Evolutionary conservation across 768 basidiomycete genomes (phyloP).

Genomic region (Kwoniella sp.): DNA sequence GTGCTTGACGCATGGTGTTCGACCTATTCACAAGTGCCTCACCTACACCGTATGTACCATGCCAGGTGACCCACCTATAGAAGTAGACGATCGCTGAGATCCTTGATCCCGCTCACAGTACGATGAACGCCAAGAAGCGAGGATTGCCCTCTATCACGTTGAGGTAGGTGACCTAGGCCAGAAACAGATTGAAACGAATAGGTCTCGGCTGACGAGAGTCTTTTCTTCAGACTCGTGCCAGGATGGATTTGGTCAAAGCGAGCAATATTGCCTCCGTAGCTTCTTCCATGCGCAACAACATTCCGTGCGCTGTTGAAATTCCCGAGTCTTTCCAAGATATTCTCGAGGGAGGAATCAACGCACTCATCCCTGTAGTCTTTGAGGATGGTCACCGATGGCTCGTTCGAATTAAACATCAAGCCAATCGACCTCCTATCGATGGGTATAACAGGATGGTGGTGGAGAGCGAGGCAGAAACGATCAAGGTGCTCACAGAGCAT

Average conservation of each 20-base stretch:
- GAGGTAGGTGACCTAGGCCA: background rate
- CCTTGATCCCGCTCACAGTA: background rate
- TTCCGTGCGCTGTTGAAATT: constrained; percentile 2
- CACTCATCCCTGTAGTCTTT: constrained; percentile 11
- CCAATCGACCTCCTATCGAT: background rate
- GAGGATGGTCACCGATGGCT: constrained; percentile 29
- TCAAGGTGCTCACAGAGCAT: constrained; percentile 5
- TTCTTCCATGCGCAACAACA: constrained; percentile 3
- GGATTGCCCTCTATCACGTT: background rate
- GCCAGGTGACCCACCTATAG: no score
- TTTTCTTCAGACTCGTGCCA: background rate
- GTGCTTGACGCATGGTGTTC: constrained; percentile 1
- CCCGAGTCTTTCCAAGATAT: background rate
- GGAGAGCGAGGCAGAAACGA: constrained; percentile 16
- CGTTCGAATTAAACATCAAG: constrained; percentile 8
- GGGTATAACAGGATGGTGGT: background rate
- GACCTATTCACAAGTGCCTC: background rate
- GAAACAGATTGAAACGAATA: background rate
- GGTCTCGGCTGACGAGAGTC: background rate
- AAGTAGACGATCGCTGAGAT: constrained; percentile 4
- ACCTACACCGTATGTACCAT: no score
- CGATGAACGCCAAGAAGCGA: background rate
- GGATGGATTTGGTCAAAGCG: background rate
- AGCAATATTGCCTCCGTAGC: background rate
- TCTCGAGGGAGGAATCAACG: constrained; percentile 16